Percentiles rank a stretch among this genome's conserved stretches.
Conservation (phyloP, 148 eudicot species). For the Fagopyrum esculentum region DNA sequence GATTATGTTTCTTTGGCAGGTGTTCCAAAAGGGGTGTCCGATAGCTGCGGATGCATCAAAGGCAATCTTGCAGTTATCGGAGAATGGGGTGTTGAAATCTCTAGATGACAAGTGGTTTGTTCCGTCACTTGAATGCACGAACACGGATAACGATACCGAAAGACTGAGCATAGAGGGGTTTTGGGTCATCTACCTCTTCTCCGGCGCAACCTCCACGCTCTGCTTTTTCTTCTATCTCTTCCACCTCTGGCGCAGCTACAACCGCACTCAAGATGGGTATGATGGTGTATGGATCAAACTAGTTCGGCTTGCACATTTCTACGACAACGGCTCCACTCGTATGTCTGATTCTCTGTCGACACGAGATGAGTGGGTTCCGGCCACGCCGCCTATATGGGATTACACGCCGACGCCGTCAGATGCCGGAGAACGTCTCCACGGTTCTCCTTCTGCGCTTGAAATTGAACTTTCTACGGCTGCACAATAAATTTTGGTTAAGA, state of each 20-base stretch:
- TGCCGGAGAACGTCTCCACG: no score
- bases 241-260: neutral
- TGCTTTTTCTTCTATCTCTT: conserved; percentile 20
- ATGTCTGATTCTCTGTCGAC: no score
- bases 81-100: conserved; percentile 26
- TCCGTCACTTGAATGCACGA: conserved; percentile 15
- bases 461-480: no score
- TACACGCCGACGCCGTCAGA: no score
- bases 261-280: neutral
- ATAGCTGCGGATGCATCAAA: conserved; percentile 30
- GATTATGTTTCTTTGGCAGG: conserved; percentile 11
- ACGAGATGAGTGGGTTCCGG: no score
- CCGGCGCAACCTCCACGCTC: conserved; percentile 21
- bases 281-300: neutral
- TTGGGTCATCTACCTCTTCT: conserved; percentile 27
- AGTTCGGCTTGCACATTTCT: neutral
- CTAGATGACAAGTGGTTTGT: conserved; percentile 30
- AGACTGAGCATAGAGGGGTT: conserved; percentile 27
- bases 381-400: no score
- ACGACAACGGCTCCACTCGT: neutral
- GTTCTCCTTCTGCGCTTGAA: no score
- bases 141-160: conserved; percentile 1
- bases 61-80: conserved; percentile 35
- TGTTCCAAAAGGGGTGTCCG: conserved; percentile 43
- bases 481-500: no score